Conservation (phyloP, 2,329 filamentous ascomycete genomes). For the Epichloe festucae region DNA sequence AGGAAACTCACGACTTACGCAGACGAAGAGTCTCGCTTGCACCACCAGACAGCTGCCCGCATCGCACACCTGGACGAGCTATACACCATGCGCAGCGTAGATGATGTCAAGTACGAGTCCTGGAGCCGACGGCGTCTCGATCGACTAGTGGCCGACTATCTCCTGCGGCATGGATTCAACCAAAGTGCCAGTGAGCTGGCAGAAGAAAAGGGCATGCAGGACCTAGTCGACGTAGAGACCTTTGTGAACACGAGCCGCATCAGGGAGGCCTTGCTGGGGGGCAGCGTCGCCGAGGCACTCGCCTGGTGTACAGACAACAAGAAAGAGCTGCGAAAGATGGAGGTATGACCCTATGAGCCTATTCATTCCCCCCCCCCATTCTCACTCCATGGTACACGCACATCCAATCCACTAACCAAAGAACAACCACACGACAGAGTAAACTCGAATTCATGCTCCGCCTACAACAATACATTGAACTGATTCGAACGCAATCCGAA, state of each 20-base stretch:
- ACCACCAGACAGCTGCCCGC: slow-evolving; percentile 62
- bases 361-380: not conserved
- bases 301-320: slow-evolving; percentile 91
- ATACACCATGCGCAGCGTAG: slow-evolving; percentile 64
- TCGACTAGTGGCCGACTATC: slow-evolving; percentile 80
- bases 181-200: slow-evolving; percentile 67
- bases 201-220: slow-evolving; percentile 58
- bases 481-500: slow-evolving; percentile 56
- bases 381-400: not conserved
- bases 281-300: slow-evolving; percentile 65
- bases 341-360: slow-evolving; percentile 37
- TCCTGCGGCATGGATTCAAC: slow-evolving; percentile 71
- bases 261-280: slow-evolving; percentile 56
- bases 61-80: slow-evolving; percentile 72
- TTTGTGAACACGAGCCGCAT: slow-evolving; percentile 75
- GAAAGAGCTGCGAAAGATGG: slow-evolving; percentile 77
- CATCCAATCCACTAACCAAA: slow-evolving; percentile 1
- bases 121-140: slow-evolving; percentile 79
- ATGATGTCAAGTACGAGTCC: slow-evolving; percentile 84
- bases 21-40: slow-evolving; percentile 66
- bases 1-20: slow-evolving; percentile 69
- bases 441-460: slow-evolving; percentile 88
- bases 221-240: slow-evolving; percentile 78
- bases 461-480: slow-evolving; percentile 88
- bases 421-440: slow-evolving; percentile 34